Conservation (phyloP, 2,329 filamentous ascomycete genomes). For the Metarhizium anisopliae region DNA sequence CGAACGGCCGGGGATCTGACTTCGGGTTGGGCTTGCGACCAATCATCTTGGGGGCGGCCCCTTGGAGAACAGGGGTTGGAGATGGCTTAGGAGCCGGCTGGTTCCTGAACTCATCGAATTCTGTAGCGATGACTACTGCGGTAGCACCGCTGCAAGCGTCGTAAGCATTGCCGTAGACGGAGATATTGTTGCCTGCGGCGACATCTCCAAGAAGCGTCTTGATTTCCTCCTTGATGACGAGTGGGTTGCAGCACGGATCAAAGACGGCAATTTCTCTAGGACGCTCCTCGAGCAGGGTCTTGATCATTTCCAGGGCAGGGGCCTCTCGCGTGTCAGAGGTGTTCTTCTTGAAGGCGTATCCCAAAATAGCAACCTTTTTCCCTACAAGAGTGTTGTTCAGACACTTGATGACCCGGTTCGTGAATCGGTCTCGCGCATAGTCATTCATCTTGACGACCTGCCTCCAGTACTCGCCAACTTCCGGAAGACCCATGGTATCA, state of each 20-base stretch:
- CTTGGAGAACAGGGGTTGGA: conserved; percentile 14
- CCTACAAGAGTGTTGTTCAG: conserved; percentile 60
- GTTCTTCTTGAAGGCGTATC: conserved; percentile 74
- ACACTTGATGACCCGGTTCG: conserved; percentile 53
- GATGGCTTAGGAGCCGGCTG: conserved; percentile 23
- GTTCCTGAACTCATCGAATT: conserved; percentile 47
- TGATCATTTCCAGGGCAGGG: conserved; percentile 59
- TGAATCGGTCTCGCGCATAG: conserved; percentile 62
- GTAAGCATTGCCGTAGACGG: conserved; percentile 39
- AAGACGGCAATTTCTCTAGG: conserved; percentile 58
- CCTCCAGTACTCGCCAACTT: conserved; percentile 69
- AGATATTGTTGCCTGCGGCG: conserved; percentile 33
- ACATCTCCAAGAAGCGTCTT: conserved; percentile 30
- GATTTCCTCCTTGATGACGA: conserved; percentile 42
- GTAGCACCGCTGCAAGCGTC: conserved; percentile 39
- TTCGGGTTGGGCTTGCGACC: conserved; percentile 30
- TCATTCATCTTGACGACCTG: conserved; percentile 70
- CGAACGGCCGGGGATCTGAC: conserved; percentile 38
- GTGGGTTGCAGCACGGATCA: conserved; percentile 53
- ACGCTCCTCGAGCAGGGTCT: conserved; percentile 54
- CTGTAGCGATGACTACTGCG: conserved; percentile 45
- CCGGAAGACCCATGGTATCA: conserved; percentile 57
- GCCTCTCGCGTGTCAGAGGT: conserved; percentile 68
- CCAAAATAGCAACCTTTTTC: conserved; percentile 65
- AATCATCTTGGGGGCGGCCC: conserved; percentile 20